Conservation (phyloP, 2,329 filamentous ascomycete species). For the Pseudogymnoascus verrucosus region DNA sequence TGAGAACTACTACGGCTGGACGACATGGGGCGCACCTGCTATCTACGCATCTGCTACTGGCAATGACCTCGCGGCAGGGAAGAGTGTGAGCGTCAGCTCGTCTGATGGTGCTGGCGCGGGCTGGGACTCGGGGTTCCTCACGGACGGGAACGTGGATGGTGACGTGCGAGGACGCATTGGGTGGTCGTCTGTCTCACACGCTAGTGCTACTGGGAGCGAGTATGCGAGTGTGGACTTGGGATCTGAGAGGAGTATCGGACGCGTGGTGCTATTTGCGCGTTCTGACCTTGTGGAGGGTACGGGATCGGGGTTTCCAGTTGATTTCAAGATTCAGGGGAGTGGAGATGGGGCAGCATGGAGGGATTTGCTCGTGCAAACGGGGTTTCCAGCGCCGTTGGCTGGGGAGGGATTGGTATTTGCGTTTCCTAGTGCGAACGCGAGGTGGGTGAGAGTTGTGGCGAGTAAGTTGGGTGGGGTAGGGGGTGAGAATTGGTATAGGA, state of each 20-base stretch:
- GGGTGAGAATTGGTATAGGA: slow-evolving; percentile 11
- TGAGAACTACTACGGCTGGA: slow-evolving; percentile 13
- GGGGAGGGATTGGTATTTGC: slow-evolving; percentile 14
- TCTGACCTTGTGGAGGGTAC: slow-evolving; percentile 12
- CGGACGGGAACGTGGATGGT: background rate
- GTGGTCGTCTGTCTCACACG: slow-evolving; percentile 14
- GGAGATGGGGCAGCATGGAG: slow-evolving; percentile 9
- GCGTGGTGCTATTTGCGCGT: slow-evolving; percentile 14
- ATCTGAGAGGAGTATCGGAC: slow-evolving; percentile 9
- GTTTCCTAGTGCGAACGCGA: slow-evolving; percentile 5
- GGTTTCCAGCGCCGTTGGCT: slow-evolving; percentile 11
- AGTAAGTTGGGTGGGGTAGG: slow-evolving; percentile 12
- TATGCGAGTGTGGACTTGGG: slow-evolving; percentile 12
- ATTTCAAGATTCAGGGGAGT: slow-evolving; percentile 15
- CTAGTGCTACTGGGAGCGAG: slow-evolving; percentile 10
- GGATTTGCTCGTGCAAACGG: slow-evolving; percentile 9
- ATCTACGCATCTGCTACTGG: slow-evolving; percentile 9
- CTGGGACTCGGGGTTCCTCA: slow-evolving; percentile 10
- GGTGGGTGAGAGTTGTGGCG: slow-evolving; percentile 12
- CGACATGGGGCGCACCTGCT: slow-evolving; percentile 14
- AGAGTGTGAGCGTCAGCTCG: slow-evolving; percentile 11
- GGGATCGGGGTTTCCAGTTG: slow-evolving; percentile 13
- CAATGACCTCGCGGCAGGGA: slow-evolving; percentile 13
- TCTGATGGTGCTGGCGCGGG: slow-evolving; percentile 8
- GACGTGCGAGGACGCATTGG: background rate